A percentile compares a stretch with the other conserved stretches of the same genome.
These are phyloP conservation scores for Ustilago nuda DNA, from an alignment of 1,284 basidiomycete species.

Conservation along the genomic window DNA sequence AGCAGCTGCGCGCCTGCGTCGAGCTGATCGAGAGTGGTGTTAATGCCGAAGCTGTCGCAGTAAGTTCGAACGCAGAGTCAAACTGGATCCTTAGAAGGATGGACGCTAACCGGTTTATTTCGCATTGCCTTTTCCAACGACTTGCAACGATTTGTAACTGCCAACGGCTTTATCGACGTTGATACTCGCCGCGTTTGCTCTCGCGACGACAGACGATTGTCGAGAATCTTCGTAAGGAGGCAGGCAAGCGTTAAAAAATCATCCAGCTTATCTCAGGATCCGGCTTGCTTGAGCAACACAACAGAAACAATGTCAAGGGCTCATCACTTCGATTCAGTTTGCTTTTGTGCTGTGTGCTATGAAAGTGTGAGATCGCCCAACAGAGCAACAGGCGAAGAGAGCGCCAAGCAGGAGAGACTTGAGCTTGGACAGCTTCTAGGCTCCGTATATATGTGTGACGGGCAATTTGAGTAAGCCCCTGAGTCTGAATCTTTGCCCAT, in stretches of 20 bases:
- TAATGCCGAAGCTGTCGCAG: slow-evolving; percentile 85
- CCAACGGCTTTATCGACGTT: not conserved
- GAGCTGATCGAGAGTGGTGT: slow-evolving; percentile 85
- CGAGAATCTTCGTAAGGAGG: slow-evolving; percentile 49
- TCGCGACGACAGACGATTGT: slow-evolving; percentile 22
- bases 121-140: not conserved
- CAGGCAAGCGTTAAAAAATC: slow-evolving; percentile 20
- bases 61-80: slow-evolving; percentile 70
- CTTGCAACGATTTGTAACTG: not conserved
- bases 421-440: not conserved
- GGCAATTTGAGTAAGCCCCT: not conserved
- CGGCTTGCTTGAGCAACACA: not conserved
- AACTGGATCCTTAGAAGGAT: not conserved
- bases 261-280: not conserved
- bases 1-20: slow-evolving; percentile 83
- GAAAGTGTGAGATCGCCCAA: not conserved
- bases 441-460: not conserved
- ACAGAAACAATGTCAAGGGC: not conserved
- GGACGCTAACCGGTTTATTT: no score
- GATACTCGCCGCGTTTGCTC: not conserved
- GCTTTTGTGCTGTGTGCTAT: not conserved
- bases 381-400: not conserved
- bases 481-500: not conserved
- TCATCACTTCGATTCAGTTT: not conserved
- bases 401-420: not conserved